Percentiles rank a stretch among this genome's conserved stretches.
Conservation (phyloP, 768 basidiomycete species). For the Hericium coralloides region DNA sequence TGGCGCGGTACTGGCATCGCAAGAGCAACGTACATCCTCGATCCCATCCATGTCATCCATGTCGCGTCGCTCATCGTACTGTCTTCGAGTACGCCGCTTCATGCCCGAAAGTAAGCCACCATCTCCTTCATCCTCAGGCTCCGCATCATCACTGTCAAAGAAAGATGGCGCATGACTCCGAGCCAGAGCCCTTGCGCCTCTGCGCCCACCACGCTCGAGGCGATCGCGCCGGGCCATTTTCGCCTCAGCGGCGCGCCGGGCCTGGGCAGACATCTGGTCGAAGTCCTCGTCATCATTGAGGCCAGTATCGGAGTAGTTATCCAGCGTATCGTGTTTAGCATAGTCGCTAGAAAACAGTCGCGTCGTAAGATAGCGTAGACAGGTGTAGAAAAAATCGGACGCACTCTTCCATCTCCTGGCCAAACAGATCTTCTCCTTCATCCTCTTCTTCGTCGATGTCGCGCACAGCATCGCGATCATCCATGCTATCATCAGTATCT, state of each 20-base stretch:
- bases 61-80: conserved; percentile 90
- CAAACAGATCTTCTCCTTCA: conserved; percentile 93
- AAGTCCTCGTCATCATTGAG: conserved; percentile 76
- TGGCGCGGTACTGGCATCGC: background rate
- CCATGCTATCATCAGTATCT: conserved; percentile 76
- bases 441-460: conserved; percentile 70
- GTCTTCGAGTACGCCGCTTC: conserved; percentile 75
- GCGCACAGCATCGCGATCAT: conserved; percentile 57
- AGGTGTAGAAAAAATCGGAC: conserved; percentile 17
- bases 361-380: background rate
- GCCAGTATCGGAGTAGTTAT: conserved; percentile 80
- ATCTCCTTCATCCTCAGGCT: conserved; percentile 54
- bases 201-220: conserved; percentile 52
- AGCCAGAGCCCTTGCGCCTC: conserved; percentile 65
- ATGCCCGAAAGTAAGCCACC: conserved; percentile 62
- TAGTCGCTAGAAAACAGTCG: conserved; percentile 56
- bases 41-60: conserved; percentile 85
- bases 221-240: conserved; percentile 88
- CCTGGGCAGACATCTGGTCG: conserved; percentile 56
- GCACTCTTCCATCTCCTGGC: conserved; percentile 66
- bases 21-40: conserved; percentile 57
- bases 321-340: conserved; percentile 69
- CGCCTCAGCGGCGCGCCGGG: conserved; percentile 75
- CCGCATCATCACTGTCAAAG: conserved; percentile 75
- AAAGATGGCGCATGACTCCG: conserved; percentile 83